phyloP scores from a whole-genome alignment of 139 green algal genomes.

The Coelastrella sp. region DNA sequence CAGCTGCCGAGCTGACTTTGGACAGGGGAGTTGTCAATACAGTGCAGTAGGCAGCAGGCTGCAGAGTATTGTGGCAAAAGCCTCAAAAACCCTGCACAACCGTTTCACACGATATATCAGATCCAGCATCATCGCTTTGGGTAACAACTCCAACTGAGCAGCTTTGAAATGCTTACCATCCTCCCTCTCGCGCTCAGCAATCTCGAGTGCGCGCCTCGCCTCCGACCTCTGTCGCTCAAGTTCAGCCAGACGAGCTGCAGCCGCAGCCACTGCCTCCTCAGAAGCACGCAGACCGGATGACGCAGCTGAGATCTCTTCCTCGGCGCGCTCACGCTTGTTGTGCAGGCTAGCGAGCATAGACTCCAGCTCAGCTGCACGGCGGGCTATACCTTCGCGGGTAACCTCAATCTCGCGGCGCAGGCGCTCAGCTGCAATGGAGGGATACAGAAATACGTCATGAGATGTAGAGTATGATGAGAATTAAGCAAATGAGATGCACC shows the following conservation, averaged over 20 bases:
- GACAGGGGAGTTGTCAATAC: too few relatives aligned
- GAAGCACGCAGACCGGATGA: background rate
- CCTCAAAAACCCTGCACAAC: too few relatives aligned
- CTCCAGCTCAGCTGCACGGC: constrained; percentile 23
- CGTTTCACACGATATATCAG: too few relatives aligned
- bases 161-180: background rate
- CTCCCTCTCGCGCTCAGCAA: background rate
- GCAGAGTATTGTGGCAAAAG: too few relatives aligned
- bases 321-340: background rate
- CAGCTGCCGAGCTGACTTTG: too few relatives aligned
- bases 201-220: background rate
- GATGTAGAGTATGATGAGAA: too few relatives aligned
- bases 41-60: too few relatives aligned
- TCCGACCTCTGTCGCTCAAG: constrained; percentile 6
- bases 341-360: background rate
- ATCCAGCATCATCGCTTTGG: too few relatives aligned
- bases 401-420: constrained; percentile 17
- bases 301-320: background rate
- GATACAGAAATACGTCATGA: too few relatives aligned
- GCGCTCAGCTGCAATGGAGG: constrained; percentile 13
- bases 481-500: too few relatives aligned
- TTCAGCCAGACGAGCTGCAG: background rate
- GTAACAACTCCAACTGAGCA: background rate
- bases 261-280: background rate
- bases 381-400: background rate